Evolutionary conservation across 805 yeast species (phyloP), one percentile per base, ranked within the genome.

Genomic region (Brettanomyces sp.): DNA sequence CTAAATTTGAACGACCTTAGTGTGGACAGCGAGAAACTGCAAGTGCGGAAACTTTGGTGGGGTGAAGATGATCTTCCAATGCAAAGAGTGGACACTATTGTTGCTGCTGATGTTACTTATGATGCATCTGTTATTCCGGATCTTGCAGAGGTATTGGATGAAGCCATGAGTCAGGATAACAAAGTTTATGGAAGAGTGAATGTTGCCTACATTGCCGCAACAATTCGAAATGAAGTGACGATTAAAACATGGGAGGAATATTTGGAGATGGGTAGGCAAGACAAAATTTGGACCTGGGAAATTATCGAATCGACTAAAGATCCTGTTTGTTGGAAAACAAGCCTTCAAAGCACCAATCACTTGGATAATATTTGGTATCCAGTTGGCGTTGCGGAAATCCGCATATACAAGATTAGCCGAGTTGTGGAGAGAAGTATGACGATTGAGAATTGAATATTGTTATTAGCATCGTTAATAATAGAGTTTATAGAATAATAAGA

Each of bases 61-160:
- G 71, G 75, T 2, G 65, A 65, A 36, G 76, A 72, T 40, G 54
- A 56, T 7, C 55, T 73, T 1, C 76, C 76, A 3, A 56, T 62
- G 0, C 46, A 55, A 2, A 52, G 48, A 9, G 61, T 69, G 3
- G 79, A 81, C 53, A 60, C 80, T 1, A 65, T 88, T 0, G 56
- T 87, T 3, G 96, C 90, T 0, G 93, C 96, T 0, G 98, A 90
- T 62, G 87, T 90, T 12, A 87, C 96, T 0, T 90, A 85, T 62
- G 97, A 90, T 56, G 59, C 78, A 3, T 65, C 73, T 3, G 69
- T 79, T 3, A 69, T 87, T 21, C 79, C 80, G 0, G 64, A 64
- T 23, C 68, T 90, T 37, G 71, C 78, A n/a, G 49, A 56, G 4
- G 74, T 81, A 9, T 56, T 85, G 3, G 50, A 57, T n/a, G 68